Base-by-base conservation (phyloP, 208 protist species). In the Trypanosomatidae sp. region DNA sequence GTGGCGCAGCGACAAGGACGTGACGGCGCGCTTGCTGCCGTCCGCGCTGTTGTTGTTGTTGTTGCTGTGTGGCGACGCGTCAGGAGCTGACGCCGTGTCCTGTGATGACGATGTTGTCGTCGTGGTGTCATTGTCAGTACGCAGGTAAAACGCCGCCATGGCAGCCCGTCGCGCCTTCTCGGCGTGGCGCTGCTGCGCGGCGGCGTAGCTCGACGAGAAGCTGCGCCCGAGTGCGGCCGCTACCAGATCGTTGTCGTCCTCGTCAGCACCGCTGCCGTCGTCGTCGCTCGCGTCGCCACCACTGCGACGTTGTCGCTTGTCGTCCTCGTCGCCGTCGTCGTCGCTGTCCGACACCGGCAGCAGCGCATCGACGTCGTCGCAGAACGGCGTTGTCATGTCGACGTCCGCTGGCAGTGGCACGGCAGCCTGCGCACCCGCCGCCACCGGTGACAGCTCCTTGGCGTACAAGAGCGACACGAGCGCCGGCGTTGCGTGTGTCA, bases 141-240 rank as follows among this genome's bases (percentile, higher is more conserved):
- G 73, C 15, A 92, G 68, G 52, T 92, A 92, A 52, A 86, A 92
- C 23, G 73, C 66, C 10, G 63, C 44, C 42, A 88, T 64, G 33
- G 83, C 75, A 20, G 60, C 51, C 3, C 72, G 61, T 20, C 72
- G 64, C n/a, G 52, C 54, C 56, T 61, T 25, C 33, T 85, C 66
- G 20, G 26, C 30, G 22, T 56, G 61, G 6, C 54, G 48, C 25
- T 82, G 69, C 45, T 67, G 65, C 49, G 72, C 73, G 33, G 69
- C 63, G 32, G 53, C 48, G 58, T 71, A 70, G 27, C 66, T 59
- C 22, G 72, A 24, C 21, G 63, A 61, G 49, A 66, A 76, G 52
- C 63, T 51, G 25, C 46, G 28, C 37, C 45, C 40, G 10, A 46
- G n/a, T n/a, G n/a, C n/a, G n/a, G n/a, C n/a, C n/a, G n/a, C n/a